Conservation (phyloP, 345 rosid species). For the Ailanthus altissimus region DNA sequence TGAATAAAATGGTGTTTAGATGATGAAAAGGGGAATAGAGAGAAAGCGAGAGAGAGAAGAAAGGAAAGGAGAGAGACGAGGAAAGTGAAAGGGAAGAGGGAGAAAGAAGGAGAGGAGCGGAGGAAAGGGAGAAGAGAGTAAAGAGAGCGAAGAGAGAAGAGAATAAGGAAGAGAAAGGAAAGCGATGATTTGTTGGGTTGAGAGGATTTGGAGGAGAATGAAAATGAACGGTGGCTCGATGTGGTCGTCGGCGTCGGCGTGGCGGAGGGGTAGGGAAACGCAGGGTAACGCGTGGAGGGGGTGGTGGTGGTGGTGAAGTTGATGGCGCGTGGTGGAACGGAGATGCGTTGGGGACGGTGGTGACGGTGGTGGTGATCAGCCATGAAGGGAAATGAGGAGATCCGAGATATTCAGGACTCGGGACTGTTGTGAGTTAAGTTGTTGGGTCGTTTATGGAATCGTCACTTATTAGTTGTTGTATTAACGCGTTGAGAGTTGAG, state of each 20-base stretch:
- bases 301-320: slow-evolving; percentile 14
- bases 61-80: slow-evolving; percentile 43
- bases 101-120: slow-evolving; percentile 55
- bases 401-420: not conserved
- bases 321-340: slow-evolving; percentile 50
- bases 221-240: slow-evolving; percentile 42
- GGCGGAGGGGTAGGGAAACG: slow-evolving; percentile 37
- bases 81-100: slow-evolving; percentile 52
- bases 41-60: slow-evolving; percentile 36
- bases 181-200: slow-evolving; percentile 38
- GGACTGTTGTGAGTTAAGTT: not conserved
- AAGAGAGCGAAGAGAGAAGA: slow-evolving; percentile 53
- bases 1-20: slow-evolving; percentile 25
- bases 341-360: slow-evolving; percentile 72
- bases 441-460: not conserved
- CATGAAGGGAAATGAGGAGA: slow-evolving; percentile 31
- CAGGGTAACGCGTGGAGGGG: slow-evolving; percentile 36
- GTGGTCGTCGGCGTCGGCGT: slow-evolving; percentile 70
- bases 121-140: slow-evolving; percentile 63
- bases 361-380: slow-evolving; percentile 58
- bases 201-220: slow-evolving; percentile 36
- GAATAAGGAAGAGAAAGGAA: slow-evolving; percentile 54
- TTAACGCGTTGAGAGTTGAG: not conserved
- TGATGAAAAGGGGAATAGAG: slow-evolving; percentile 32
- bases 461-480: not conserved